These are phyloP conservation scores for Solanum hybrid DNA, from an alignment of 305 asterid genomes.

Conservation along the genomic window DNA sequence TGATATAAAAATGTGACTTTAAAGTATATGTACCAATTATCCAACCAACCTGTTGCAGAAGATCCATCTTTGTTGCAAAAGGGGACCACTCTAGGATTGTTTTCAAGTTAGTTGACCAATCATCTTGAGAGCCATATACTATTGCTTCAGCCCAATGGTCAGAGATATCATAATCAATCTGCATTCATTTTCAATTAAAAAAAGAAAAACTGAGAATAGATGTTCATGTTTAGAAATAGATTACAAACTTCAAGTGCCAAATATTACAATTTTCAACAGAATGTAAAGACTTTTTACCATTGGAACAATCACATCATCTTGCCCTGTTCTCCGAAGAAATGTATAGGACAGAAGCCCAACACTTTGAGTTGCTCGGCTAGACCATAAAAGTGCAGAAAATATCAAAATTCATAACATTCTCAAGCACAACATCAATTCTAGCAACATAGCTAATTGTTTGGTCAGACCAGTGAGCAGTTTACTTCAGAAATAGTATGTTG, in stretches of 20 bases:
- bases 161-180: conserved; percentile 83
- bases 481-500: not conserved
- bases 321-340: conserved; percentile 70
- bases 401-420: conserved; percentile 5
- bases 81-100: conserved; percentile 93
- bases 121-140: conserved; percentile 54
- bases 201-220: not conserved
- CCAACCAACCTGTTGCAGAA: conserved; percentile 64
- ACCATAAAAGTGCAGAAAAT: conserved; percentile 13
- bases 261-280: not conserved
- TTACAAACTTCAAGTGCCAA: not conserved
- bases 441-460: not conserved
- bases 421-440: not conserved
- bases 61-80: conserved; percentile 66
- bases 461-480: not conserved
- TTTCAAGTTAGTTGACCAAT: conserved; percentile 77
- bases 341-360: conserved; percentile 90
- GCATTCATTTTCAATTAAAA: conserved; percentile 24
- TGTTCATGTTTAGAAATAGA: not conserved
- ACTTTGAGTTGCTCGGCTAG: conserved; percentile 78
- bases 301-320: conserved; percentile 89
- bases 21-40: conserved; percentile 9
- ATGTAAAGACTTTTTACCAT: conserved; percentile 44
- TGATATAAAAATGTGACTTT: not conserved
- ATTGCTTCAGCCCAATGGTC: conserved; percentile 66